A percentile compares a stretch with the other conserved stretches of the same genome.
Evolutionary conservation across 75 land plant species (phyloP).

Genomic region (Pinus tabuliformis): DNA sequence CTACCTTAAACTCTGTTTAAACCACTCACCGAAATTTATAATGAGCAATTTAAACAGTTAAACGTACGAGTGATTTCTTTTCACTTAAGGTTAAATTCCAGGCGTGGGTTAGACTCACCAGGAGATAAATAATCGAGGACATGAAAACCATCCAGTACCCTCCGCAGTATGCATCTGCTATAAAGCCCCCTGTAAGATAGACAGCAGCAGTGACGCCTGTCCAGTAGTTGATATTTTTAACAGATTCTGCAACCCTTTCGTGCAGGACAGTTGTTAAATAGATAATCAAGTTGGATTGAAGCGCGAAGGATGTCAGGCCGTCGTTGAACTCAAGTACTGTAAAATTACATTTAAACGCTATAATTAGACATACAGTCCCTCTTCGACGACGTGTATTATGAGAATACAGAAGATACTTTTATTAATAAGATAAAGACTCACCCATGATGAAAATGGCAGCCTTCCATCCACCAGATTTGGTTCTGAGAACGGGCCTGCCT

Average conservation of each 20-base stretch:
- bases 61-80: too few species aligned
- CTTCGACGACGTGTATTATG: too few species aligned
- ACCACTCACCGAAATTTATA: too few species aligned
- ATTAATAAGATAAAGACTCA: background rate
- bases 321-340: conserved; percentile 82
- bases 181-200: conserved; percentile 77
- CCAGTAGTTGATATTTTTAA: conserved; percentile 73
- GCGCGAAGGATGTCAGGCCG: conserved; percentile 67
- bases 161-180: conserved; percentile 91
- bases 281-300: conserved; percentile 67
- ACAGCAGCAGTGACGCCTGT: conserved; percentile 61
- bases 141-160: conserved; percentile 63
- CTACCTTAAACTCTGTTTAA: too few species aligned
- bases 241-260: conserved; percentile 57
- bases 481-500: conserved; percentile 19
- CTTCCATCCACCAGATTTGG: conserved; percentile 41
- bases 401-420: too few species aligned
- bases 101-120: conserved; percentile 32
- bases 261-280: conserved; percentile 79
- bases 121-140: conserved; percentile 59
- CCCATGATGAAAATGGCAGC: conserved; percentile 31
- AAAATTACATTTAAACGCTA: background rate
- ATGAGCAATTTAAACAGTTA: too few species aligned
- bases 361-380: too few species aligned
- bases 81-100: too few species aligned